phyloP scores from a whole-genome alignment of 2,329 filamentous ascomycete species.

The Botrytis aclada region DNA sequence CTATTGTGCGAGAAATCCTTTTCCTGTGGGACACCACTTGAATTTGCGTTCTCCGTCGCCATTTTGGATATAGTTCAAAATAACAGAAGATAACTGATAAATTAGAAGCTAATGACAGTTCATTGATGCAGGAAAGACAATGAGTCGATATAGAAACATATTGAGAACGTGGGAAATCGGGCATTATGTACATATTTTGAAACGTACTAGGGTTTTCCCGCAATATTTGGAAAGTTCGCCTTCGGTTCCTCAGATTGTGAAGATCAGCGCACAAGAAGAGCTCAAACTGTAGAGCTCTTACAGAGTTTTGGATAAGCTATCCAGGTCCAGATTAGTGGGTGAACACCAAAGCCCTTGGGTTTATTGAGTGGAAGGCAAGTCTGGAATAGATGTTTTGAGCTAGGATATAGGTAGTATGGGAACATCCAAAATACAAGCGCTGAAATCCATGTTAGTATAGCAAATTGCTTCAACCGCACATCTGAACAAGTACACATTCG shows the following conservation, averaged over 20 bases:
- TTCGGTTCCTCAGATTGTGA: background rate
- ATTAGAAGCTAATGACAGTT: background rate
- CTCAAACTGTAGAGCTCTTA: background rate
- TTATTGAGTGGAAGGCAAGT: background rate
- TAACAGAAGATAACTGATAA: background rate
- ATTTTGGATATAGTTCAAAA: background rate
- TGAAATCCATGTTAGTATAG: background rate
- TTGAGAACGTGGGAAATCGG: background rate
- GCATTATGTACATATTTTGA: conserved; percentile 12
- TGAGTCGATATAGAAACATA: background rate
- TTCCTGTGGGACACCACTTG: conserved; percentile 29
- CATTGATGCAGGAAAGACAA: background rate
- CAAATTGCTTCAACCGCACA: background rate
- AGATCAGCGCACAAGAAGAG: conserved; percentile 3
- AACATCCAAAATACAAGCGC: background rate
- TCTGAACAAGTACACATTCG: background rate
- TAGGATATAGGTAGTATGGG: background rate
- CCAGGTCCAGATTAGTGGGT: background rate
- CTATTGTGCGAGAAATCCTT: conserved; percentile 33
- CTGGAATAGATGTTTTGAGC: background rate
- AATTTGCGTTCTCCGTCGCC: background rate
- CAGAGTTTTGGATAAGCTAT: background rate
- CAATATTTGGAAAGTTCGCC: background rate
- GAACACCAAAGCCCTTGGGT: background rate
- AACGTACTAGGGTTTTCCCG: background rate